These are phyloP conservation scores for Xylaria digitata DNA, from an alignment of 2,329 filamentous ascomycete species.

Conservation along the genomic window DNA sequence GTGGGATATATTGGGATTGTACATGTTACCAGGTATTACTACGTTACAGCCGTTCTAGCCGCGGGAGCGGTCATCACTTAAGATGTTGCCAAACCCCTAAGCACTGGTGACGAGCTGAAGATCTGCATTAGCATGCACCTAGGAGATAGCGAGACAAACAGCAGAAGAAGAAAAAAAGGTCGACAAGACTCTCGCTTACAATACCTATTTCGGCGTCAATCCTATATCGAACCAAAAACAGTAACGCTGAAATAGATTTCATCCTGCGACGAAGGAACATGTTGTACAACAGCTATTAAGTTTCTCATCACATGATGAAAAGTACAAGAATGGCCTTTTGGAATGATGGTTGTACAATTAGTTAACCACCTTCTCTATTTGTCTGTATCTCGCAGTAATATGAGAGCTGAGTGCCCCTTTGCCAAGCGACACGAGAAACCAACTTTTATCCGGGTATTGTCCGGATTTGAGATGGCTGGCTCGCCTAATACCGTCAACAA, in stretches of 20 bases:
- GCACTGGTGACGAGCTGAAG: not conserved
- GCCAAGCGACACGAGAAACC: not conserved
- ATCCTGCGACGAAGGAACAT: too few relatives aligned
- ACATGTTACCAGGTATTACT: not conserved
- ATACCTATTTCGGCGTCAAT: not conserved
- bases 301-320: conserved; percentile 11
- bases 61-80: not conserved
- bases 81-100: not conserved
- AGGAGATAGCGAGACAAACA: too few relatives aligned
- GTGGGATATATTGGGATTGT: not conserved
- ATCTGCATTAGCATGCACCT: too few relatives aligned
- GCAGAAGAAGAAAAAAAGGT: not conserved
- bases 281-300: too few relatives aligned
- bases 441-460: not conserved
- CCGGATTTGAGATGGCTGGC: not conserved
- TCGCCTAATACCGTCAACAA: not conserved
- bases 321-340: not conserved
- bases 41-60: not conserved
- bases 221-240: too few relatives aligned
- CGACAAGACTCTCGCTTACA: too few relatives aligned
- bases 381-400: not conserved
- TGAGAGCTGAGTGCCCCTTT: not conserved
- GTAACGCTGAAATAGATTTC: too few relatives aligned
- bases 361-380: conserved; percentile 6
- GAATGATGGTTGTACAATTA: not conserved